A percentile compares a stretch with the other conserved stretches of the same genome.
These are phyloP conservation scores for Magnusiomyces clavatus DNA, from an alignment of 1,139 yeast species.

Conservation along the genomic window DNA sequence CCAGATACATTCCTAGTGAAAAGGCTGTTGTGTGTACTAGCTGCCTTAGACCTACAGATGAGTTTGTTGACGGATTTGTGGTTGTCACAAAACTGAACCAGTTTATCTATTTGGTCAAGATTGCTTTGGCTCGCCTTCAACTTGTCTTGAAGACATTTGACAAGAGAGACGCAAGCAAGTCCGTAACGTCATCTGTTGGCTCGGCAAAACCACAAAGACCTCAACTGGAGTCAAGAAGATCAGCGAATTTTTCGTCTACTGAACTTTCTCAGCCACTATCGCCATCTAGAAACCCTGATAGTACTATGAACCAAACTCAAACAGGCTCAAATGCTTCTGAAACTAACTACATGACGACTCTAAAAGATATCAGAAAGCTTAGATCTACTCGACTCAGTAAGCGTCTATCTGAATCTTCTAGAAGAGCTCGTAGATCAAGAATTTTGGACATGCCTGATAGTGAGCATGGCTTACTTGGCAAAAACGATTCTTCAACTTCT, in stretches of 20 bases:
- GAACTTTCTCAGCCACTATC: background rate
- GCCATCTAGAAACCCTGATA: background rate
- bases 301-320: constrained; percentile 7
- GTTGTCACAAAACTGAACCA: constrained; percentile 64
- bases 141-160: constrained; percentile 51
- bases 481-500: constrained; percentile 21
- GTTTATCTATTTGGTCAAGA: constrained; percentile 65
- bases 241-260: background rate
- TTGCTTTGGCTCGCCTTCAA: constrained; percentile 75
- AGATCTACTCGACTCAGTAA: constrained; percentile 70
- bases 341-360: constrained; percentile 52
- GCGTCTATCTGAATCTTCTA: constrained; percentile 48
- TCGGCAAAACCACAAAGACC: background rate
- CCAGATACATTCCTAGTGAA: constrained; percentile 35
- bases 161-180: constrained; percentile 22
- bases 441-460: constrained; percentile 40
- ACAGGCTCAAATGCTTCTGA: constrained; percentile 29
- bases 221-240: background rate
- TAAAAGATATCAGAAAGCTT: constrained; percentile 70
- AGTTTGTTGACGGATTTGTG: constrained; percentile 46
- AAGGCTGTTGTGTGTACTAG: constrained; percentile 45
- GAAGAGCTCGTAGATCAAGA: constrained; percentile 51
- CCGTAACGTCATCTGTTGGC: constrained; percentile 15
- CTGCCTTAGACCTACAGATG: constrained; percentile 45
- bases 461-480: constrained; percentile 23